Percentiles rank a stretch among this genome's conserved stretches.
phyloP scores from a whole-genome alignment of 805 yeast genomes.

The Spathaspora sp. region DNA sequence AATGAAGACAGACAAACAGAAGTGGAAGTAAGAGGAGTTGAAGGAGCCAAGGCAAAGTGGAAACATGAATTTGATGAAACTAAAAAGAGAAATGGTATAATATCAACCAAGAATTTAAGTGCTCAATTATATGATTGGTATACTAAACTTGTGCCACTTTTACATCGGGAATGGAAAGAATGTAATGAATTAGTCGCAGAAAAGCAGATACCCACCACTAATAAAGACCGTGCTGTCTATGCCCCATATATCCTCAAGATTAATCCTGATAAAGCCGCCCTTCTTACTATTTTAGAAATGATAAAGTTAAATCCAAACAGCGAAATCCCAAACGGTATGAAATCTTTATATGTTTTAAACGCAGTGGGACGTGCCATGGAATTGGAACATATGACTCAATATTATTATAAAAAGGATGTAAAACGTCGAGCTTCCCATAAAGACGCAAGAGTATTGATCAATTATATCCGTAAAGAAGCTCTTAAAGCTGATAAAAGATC shows the following conservation, averaged over 20 bases:
- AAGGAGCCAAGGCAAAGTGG: conserved; percentile 89
- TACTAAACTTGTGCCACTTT: conserved; percentile 62
- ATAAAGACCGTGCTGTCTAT: conserved; percentile 48
- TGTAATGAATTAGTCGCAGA: no score
- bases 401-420: conserved; percentile 53
- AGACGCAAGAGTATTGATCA: conserved; percentile 1
- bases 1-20: conserved; percentile 74
- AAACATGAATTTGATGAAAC: conserved; percentile 71
- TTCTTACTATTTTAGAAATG: conserved; percentile 79
- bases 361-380: conserved; percentile 84
- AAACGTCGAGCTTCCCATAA: conserved; percentile 23
- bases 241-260: conserved; percentile 78
- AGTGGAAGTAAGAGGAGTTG: conserved; percentile 74
- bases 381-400: conserved; percentile 74
- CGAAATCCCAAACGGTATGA: conserved; percentile 75
- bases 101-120: conserved; percentile 50
- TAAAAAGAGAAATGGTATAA: conserved; percentile 49
- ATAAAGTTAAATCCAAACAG: conserved; percentile 71
- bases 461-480: not conserved
- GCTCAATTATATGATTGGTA: conserved; percentile 85
- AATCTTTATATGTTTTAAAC: conserved; percentile 77
- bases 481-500: conserved; percentile 6
- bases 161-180: conserved; percentile 60
- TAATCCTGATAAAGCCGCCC: conserved; percentile 76
- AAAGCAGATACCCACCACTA: no score